Evolutionary conservation across 78 protist species (phyloP).

Genomic region (Dictyostelium firmibasis): DNA sequence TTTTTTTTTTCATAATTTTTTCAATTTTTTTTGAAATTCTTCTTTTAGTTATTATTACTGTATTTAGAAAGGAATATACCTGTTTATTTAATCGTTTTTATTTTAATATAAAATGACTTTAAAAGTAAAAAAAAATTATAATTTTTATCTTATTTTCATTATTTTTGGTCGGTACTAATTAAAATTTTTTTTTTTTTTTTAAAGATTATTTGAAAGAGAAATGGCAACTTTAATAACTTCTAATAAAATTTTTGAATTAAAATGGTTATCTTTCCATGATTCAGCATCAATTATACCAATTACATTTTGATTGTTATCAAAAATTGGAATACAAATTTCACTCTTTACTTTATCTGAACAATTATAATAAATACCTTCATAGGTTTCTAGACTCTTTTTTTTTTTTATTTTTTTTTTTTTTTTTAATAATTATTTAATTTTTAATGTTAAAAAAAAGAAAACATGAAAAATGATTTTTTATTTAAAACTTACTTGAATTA

Average conservation of each 20-base stretch:
- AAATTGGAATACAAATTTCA: constrained; percentile 62
- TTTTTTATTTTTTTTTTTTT: background rate
- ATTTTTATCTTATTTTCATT: background rate
- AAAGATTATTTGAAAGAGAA: background rate
- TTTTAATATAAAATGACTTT: no score
- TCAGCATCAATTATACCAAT: constrained; percentile 73
- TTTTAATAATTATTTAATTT: background rate
- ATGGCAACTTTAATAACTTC: background rate
- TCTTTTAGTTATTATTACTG: background rate
- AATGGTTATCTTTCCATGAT: constrained; percentile 44
- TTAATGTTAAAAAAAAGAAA: background rate
- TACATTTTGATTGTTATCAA: background rate
- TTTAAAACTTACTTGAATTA: constrained; percentile 9
- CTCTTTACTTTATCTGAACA: constrained; percentile 66
- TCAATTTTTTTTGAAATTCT: background rate
- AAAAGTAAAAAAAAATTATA: background rate
- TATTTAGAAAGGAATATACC: background rate
- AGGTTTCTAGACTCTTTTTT: background rate
- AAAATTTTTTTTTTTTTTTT: background rate
- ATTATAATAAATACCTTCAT: constrained; percentile 64
- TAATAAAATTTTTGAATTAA: background rate
- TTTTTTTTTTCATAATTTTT: no score
- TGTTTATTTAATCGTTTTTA: background rate
- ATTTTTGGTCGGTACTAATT: background rate
- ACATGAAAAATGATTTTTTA: background rate